Evolutionary conservation across 2,329 filamentous ascomycete genomes (phyloP), one percentile per base, ranked within the genome.

Genomic region (Shiraia sp.): DNA sequence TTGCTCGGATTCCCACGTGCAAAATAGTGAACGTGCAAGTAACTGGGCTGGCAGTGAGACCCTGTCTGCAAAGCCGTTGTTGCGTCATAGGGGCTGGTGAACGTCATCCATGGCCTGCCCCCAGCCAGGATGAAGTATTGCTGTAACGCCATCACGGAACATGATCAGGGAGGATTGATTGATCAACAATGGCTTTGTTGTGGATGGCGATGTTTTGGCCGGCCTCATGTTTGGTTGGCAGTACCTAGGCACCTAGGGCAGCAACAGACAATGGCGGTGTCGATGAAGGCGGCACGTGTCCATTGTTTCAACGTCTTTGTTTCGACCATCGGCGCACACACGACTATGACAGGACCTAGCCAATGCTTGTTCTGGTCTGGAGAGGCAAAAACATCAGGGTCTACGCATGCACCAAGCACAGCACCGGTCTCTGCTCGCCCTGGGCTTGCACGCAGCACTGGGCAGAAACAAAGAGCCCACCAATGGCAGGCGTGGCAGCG

Each of bases 231-330:
- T 24, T 10, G 16, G 16, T 27, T 13, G 17, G 22, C 22, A 13
- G 33, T 34, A n/a, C n/a, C n/a, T n/a, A n/a, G n/a, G n/a, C n/a
- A n/a, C n/a, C n/a, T n/a, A n/a, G n/a, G n/a, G n/a, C n/a, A n/a
- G n/a, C n/a, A n/a, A n/a, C n/a, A n/a, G n/a, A n/a, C n/a, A n/a
- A n/a, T n/a, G n/a, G n/a, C n/a, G n/a, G n/a, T n/a, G n/a, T n/a
- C n/a, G n/a, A n/a, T n/a, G n/a, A n/a, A n/a, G 19, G 19, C 19
- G 19, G 19, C 19, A 22, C 19, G 19, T 22, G 19, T 22, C 8
- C 41, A 30, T 37, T 33, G 48, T 52, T 51, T 47, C 35, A 39
- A 36, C 36, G 47, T 44, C 40, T 45, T 45, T 42, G 53, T 57
- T 53, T 53, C 49, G 45, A 51, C 32, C 17, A 32, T 34, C 23